Conservation (phyloP, 495 filamentous ascomycete genomes). For the Pseudotulostoma volvatum region DNA sequence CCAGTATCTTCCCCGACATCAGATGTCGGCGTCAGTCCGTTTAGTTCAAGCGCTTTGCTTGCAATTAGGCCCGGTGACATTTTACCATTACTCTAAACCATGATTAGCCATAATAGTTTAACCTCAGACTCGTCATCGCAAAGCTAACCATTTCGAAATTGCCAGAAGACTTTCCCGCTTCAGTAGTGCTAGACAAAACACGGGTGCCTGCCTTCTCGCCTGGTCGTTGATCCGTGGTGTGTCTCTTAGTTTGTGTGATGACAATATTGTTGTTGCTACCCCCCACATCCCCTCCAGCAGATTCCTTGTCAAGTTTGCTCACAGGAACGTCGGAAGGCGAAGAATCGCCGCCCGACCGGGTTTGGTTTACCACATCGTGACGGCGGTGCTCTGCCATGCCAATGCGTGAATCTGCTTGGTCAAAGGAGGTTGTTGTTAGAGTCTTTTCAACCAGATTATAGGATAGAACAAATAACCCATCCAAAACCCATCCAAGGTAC, state of each 20-base stretch:
- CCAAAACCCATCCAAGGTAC: no score
- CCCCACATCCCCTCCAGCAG: slow-evolving; percentile 42
- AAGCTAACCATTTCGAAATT: slow-evolving; percentile 19
- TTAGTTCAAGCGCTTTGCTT: slow-evolving; percentile 28
- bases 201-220: no score
- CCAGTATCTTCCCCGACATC: slow-evolving; percentile 31
- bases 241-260: slow-evolving; percentile 14
- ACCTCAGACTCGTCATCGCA: no score
- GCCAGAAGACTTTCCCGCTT: slow-evolving; percentile 17
- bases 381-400: slow-evolving; percentile 67
- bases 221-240: no score
- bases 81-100: slow-evolving; percentile 24
- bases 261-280: slow-evolving; percentile 27
- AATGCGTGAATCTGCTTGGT: slow-evolving; percentile 41
- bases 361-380: slow-evolving; percentile 68
- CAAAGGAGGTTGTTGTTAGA: slow-evolving; percentile 6
- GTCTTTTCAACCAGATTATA: no score
- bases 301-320: slow-evolving; percentile 37
- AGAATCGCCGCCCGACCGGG: slow-evolving; percentile 54
- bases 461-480: no score
- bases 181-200: no score
- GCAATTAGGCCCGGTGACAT: slow-evolving; percentile 22
- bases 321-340: slow-evolving; percentile 59
- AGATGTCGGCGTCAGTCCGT: slow-evolving; percentile 23
- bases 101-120: no score